Conservation (phyloP, 352 stramenopile genomes). For the Pythium vanterpoolii region DNA sequence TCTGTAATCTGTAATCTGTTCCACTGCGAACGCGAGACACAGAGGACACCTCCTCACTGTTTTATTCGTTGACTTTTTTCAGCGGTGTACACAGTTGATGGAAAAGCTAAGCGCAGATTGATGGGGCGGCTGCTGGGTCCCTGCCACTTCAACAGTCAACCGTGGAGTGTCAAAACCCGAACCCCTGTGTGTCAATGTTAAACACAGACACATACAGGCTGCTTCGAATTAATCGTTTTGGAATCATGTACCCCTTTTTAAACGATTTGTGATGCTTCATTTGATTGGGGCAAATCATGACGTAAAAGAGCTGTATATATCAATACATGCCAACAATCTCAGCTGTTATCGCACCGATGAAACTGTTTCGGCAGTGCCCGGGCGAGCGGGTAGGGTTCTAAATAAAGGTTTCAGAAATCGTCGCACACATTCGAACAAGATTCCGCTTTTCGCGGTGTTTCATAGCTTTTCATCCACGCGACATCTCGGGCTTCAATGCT, state of each 20-base stretch:
- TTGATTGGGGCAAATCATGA: background rate
- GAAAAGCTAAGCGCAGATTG: no score
- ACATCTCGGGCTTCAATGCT: background rate
- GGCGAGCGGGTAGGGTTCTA: background rate
- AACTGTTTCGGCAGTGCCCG: background rate
- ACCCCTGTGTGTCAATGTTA: slow-evolving; percentile 5
- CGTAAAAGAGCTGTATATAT: background rate
- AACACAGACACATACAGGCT: slow-evolving; percentile 3
- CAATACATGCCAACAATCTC: background rate
- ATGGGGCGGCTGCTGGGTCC: no score
- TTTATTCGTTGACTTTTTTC: background rate
- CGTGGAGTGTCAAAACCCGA: background rate
- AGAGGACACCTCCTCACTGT: background rate
- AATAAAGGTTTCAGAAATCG: background rate
- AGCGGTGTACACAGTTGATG: background rate
- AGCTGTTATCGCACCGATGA: background rate
- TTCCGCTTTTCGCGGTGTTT: background rate
- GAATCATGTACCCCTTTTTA: background rate
- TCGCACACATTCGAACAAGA: background rate
- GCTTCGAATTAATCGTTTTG: background rate
- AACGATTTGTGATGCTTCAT: background rate
- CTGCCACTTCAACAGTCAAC: no score
- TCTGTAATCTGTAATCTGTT: background rate
- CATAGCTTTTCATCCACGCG: background rate
- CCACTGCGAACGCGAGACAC: background rate